Evolutionary conservation across 345 rosid genomes (phyloP).

Genomic region (Camelina laxa): DNA sequence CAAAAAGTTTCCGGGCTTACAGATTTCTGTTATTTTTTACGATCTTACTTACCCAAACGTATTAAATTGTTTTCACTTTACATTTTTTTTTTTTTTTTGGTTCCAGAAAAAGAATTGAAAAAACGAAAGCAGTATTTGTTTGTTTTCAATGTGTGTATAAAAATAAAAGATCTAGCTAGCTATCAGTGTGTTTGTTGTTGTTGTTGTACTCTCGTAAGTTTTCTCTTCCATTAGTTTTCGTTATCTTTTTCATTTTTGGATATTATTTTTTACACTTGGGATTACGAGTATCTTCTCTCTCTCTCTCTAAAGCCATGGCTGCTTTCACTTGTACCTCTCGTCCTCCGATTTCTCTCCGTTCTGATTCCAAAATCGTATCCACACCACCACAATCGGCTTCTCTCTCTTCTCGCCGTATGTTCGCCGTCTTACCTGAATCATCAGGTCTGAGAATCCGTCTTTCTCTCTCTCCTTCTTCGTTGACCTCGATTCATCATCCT

Average conservation of each 20-base stretch:
- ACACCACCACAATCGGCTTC: slow-evolving; percentile 35
- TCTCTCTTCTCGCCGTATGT: slow-evolving; percentile 32
- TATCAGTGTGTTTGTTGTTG: not conserved
- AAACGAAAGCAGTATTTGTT: too few species aligned
- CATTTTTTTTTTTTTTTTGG: too few species aligned
- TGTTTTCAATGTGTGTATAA: too few species aligned
- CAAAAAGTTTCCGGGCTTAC: too few species aligned
- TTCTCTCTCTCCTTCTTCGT: slow-evolving; percentile 41
- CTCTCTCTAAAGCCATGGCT: slow-evolving; percentile 45
- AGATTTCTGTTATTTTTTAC: too few species aligned
- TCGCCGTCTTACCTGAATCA: slow-evolving; percentile 50
- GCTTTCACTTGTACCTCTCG: slow-evolving; percentile 47
- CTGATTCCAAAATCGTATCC: slow-evolving; percentile 25
- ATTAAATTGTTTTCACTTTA: too few species aligned
- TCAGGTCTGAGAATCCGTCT: slow-evolving; percentile 54
- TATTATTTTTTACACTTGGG: slow-evolving; percentile 37
- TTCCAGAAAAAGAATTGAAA: too few species aligned
- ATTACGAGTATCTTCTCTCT: slow-evolving; percentile 30
- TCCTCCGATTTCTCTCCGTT: slow-evolving; percentile 43
- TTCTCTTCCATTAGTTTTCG: slow-evolving; percentile 41
- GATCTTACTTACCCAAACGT: not conserved
- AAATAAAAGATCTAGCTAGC: not conserved
- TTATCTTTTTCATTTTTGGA: slow-evolving; percentile 34
- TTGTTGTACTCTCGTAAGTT: not conserved
- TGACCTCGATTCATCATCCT: slow-evolving; percentile 41